Base-by-base conservation (phyloP, 1,139 yeast species). In the Lodderomyces metapsilosis region DNA sequence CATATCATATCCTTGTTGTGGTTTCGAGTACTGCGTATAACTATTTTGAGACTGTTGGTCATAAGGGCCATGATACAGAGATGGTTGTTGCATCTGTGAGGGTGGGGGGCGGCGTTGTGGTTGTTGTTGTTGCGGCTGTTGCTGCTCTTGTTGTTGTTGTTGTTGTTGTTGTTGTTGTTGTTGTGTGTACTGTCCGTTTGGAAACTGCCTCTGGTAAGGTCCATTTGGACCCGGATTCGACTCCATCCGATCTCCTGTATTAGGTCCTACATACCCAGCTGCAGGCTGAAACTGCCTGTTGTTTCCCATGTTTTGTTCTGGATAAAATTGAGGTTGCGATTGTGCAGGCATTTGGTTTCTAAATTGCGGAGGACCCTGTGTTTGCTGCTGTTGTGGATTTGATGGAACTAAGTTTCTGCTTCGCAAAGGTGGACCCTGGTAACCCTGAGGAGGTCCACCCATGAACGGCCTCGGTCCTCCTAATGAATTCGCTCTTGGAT, bases 401-500 rank as follows among this genome's bases (percentile, higher is more conserved):
- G 45, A 48, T 23, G 42, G 40, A 12, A 42, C 42, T 30, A 45
- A 37, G 36, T 47, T 45, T 36, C 43, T 49, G 38, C 48, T 46
- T 36, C 43, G 35, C 6, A 45, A 27, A 15, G 36, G 40, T 30
- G 44, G 48, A 12, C 42, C 37, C 20, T 39, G 43, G 17, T 41
- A 34, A 10, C 32, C 32, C 18, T 28, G 32, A 11, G 32, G 32
- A 11, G 32, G 32, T 5, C 18, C 18, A 13, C 37, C 37, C 37
- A 34, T 23, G 3, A 23, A 23, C 3, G 37, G 27, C 12, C 23
- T 34, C 11, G 37, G 10, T 17, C 44, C 44, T 22, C 43, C 44
- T 23, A 49, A 39, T 5, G 52, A 49, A 23, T 42, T 46, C 1
- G 51, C 42, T 34, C 51, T 39, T 13, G 49, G 43, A 32, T 46